phyloP scores from a whole-genome alignment of 805 yeast genomes.

The Komagataella phaffii region DNA sequence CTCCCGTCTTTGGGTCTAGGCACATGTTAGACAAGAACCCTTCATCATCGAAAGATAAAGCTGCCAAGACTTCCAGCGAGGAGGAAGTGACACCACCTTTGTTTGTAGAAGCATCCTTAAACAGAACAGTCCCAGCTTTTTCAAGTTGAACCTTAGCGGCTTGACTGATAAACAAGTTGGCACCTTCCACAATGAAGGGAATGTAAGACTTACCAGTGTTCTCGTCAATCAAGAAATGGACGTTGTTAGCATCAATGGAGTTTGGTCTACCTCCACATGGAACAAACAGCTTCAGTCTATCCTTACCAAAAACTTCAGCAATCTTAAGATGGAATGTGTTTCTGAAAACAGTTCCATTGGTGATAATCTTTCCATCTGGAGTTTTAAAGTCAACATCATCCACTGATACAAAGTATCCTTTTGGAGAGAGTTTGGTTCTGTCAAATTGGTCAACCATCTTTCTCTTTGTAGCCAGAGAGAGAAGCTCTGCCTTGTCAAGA shows the following conservation, averaged over 20 bases:
- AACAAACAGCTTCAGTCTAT: slow-evolving; percentile 70
- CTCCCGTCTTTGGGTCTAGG: slow-evolving; percentile 35
- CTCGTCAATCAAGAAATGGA: slow-evolving; percentile 52
- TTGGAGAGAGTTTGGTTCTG: slow-evolving; percentile 45
- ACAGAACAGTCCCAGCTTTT: slow-evolving; percentile 72
- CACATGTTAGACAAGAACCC: slow-evolving; percentile 76
- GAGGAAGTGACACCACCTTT: slow-evolving; percentile 99
- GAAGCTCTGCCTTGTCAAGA: slow-evolving; percentile 64
- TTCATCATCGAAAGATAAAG: slow-evolving; percentile 79
- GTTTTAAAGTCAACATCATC: slow-evolving; percentile 71
- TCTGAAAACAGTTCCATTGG: slow-evolving; percentile 83
- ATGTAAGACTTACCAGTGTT: slow-evolving; percentile 66
- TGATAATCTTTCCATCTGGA: slow-evolving; percentile 64
- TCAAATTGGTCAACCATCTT: slow-evolving; percentile 63
- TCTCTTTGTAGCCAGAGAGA: slow-evolving; percentile 67
- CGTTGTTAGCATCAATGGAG: slow-evolving; percentile 82
- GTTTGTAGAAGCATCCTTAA: slow-evolving; percentile 94
- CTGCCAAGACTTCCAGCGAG: slow-evolving; percentile 88
- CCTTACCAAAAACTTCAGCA: slow-evolving; percentile 42
- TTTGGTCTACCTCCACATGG: slow-evolving; percentile 99
- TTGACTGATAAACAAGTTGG: slow-evolving; percentile 90
- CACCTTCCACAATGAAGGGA: slow-evolving; percentile 94
- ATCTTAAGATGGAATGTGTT: slow-evolving; percentile 76
- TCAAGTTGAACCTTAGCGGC: slow-evolving; percentile 82
- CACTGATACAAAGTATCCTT: slow-evolving; percentile 73